A percentile compares a stretch with the other conserved stretches of the same genome.
These are phyloP conservation scores for Boletus sensibilis DNA, from an alignment of 768 basidiomycete species.

Conservation along the genomic window DNA sequence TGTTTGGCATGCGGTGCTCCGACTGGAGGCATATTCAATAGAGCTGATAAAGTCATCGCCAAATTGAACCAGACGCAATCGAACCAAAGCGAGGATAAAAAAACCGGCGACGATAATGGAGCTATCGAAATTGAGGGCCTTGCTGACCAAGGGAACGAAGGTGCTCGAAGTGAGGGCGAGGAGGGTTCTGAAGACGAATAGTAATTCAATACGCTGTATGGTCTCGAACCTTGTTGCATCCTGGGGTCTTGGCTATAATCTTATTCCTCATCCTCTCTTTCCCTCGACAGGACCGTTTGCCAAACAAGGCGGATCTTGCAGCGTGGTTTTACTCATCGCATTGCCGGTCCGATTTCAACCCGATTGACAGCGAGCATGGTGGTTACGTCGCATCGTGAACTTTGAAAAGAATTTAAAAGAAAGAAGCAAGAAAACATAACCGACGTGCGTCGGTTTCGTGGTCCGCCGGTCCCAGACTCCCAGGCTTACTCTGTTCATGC, in stretches of 20 bases:
- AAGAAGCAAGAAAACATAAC: conserved; percentile 1
- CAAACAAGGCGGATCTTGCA: conserved; percentile 17
- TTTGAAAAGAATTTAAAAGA: conserved; percentile 3
- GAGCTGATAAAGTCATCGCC: conserved; percentile 88
- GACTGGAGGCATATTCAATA: conserved; percentile 95
- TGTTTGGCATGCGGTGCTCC: conserved; percentile 92
- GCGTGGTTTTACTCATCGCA: conserved; percentile 1
- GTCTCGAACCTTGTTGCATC: conserved; percentile 34
- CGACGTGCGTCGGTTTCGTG: neutral
- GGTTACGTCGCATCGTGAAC: conserved; percentile 5
- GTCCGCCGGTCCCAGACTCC: neutral
- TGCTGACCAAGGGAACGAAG: conserved; percentile 26
- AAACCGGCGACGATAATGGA: conserved; percentile 38
- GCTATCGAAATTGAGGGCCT: conserved; percentile 64
- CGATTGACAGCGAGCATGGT: conserved; percentile 1
- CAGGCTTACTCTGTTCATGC: neutral
- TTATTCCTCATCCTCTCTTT: conserved; percentile 18
- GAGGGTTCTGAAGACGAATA: conserved; percentile 33
- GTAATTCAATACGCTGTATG: conserved; percentile 24
- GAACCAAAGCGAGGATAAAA: conserved; percentile 49
- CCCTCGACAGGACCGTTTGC: conserved; percentile 21
- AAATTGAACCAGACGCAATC: conserved; percentile 76
- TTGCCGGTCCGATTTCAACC: conserved; percentile 9
- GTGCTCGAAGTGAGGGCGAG: conserved; percentile 28
- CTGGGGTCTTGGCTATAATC: conserved; percentile 27